These are phyloP conservation scores for Echium plantagineum DNA, from an alignment of 257 asterid species.

Conservation along the genomic window DNA sequence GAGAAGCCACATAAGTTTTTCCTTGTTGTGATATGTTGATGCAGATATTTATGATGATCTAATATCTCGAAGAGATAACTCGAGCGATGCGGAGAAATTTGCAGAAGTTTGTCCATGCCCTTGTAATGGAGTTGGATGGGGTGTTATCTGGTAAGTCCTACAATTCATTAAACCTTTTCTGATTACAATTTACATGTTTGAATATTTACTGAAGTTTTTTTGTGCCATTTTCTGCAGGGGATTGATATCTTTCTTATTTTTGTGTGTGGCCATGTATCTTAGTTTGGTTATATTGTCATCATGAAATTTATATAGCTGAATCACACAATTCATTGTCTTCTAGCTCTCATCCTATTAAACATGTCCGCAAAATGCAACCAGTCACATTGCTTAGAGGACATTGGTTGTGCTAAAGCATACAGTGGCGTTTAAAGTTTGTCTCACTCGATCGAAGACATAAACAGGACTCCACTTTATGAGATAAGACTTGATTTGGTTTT, in stretches of 20 bases:
- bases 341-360: no score
- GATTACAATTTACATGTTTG: no score
- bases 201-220: not conserved
- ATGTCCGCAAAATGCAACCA: no score
- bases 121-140: constrained; percentile 39
- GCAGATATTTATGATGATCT: constrained; percentile 34
- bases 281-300: constrained; percentile 26
- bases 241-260: constrained; percentile 32
- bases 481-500: no score
- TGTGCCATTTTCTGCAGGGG: constrained; percentile 29
- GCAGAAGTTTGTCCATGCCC: constrained; percentile 40
- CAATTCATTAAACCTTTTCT: not conserved
- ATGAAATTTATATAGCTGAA: no score
- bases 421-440: no score
- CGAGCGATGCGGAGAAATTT: constrained; percentile 34
- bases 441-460: no score
- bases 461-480: no score
- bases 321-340: no score
- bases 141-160: constrained; percentile 25
- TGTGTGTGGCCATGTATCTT: constrained; percentile 32
- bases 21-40: not conserved
- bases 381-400: no score
- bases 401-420: no score
- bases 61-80: constrained; percentile 27
- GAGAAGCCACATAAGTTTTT: not conserved